Conservation (phyloP, 2,329 filamentous ascomycete species). For the Microdochium paspali region DNA sequence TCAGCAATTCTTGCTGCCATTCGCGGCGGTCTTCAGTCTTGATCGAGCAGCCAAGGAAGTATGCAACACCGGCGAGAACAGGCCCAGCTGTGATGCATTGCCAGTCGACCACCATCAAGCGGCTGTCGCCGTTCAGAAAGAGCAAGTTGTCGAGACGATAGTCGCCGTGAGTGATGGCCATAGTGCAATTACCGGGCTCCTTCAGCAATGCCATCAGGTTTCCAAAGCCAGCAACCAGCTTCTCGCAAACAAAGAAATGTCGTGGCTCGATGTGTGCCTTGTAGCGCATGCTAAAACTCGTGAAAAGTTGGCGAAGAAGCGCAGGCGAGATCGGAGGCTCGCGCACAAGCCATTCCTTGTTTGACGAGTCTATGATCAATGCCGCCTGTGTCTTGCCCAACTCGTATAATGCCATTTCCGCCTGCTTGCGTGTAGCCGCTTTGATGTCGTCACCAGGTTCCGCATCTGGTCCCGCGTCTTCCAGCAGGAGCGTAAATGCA, state of each 20-base stretch:
- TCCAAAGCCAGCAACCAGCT: neutral
- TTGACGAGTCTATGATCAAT: neutral
- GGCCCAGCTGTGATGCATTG: neutral
- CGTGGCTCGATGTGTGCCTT: neutral
- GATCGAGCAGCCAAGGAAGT: neutral
- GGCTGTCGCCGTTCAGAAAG: neutral
- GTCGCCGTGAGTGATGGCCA: neutral
- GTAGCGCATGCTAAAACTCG: neutral
- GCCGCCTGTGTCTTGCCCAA: neutral
- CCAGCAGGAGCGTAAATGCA: neutral
- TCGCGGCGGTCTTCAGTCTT: neutral
- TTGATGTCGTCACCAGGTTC: neutral
- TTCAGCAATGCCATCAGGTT: neutral
- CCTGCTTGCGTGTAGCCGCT: neutral
- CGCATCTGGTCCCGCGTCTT: neutral
- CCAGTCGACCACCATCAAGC: neutral
- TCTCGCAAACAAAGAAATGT: neutral
- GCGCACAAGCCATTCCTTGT: slow-evolving; percentile 1
- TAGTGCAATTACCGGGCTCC: neutral
- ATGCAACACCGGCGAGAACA: neutral
- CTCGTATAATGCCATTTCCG: neutral
- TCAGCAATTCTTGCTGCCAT: neutral
- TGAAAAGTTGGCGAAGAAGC: neutral
- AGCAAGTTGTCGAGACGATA: neutral
- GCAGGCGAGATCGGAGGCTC: neutral